A percentile compares a stretch with the other conserved stretches of the same genome.
Conservation (phyloP, 2,329 filamentous ascomycete genomes). For the Beauveria varroae region DNA sequence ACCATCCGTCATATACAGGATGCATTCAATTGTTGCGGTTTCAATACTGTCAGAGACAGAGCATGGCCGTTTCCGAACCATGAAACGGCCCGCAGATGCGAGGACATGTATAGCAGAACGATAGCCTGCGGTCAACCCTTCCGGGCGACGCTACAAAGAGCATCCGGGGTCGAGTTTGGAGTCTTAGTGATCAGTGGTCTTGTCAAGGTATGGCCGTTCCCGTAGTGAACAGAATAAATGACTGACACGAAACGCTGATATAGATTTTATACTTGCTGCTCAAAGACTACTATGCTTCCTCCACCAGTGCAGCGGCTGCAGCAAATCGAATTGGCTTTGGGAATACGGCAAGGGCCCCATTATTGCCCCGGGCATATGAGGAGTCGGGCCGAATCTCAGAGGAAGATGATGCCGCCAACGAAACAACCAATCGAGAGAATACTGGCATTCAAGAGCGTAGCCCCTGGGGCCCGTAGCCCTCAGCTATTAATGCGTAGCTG, state of each 20-base stretch:
- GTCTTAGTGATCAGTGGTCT: constrained; percentile 42
- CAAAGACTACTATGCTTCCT: not conserved
- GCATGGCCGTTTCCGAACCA: too few relatives aligned
- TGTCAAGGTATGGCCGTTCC: constrained; percentile 33
- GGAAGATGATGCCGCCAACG: not conserved
- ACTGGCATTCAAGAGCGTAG: not conserved
- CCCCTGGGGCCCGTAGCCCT: not conserved
- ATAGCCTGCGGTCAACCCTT: constrained; percentile 42
- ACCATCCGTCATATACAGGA: constrained; percentile 54
- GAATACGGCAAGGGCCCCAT: not conserved
- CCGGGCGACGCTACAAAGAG: constrained; percentile 23
- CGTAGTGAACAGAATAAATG: not conserved
- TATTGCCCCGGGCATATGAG: not conserved
- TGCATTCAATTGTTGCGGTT: constrained; percentile 54
- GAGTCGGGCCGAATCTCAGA: not conserved
- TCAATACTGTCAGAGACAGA: constrained; percentile 28
- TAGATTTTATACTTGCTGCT: not conserved
- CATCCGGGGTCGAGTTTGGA: constrained; percentile 38
- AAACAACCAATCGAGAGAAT: not conserved
- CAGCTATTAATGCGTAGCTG: not conserved
- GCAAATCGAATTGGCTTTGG: not conserved
- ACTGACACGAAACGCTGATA: not conserved
- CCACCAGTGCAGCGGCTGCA: not conserved
- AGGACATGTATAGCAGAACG: constrained; percentile 33
- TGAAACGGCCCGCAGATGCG: too few relatives aligned